phyloP scores from a whole-genome alignment of 495 filamentous ascomycete species.

The Penicillium malachiteum region DNA sequence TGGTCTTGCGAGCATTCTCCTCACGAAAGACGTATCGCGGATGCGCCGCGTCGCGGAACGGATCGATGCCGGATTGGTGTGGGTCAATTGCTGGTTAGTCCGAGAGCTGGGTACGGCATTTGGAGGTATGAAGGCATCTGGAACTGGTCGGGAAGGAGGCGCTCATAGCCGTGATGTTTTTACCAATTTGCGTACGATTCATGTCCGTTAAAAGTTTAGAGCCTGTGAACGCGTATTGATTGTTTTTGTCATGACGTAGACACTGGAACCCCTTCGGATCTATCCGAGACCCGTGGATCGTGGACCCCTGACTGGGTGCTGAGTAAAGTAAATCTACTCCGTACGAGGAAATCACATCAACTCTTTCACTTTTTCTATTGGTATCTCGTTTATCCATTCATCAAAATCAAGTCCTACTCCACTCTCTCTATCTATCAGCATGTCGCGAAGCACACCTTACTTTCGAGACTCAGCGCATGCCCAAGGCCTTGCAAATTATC shows the following conservation, averaged over 20 bases:
- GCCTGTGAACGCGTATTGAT: too few relatives aligned
- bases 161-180: slow-evolving; percentile 19
- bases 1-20: slow-evolving; percentile 26
- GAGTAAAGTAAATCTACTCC: too few relatives aligned
- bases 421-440: not conserved
- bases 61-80: slow-evolving; percentile 22
- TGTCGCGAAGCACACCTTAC: slow-evolving; percentile 28
- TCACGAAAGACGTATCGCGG: slow-evolving; percentile 16
- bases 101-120: slow-evolving; percentile 21
- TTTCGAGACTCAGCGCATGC: slow-evolving; percentile 28
- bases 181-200: slow-evolving; percentile 19
- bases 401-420: not conserved
- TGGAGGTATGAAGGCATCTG: slow-evolving; percentile 22
- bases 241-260: not conserved
- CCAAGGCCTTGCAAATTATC: slow-evolving; percentile 33
- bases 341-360: too few relatives aligned
- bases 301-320: too few relatives aligned
- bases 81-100: slow-evolving; percentile 22
- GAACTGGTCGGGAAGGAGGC: slow-evolving; percentile 17
- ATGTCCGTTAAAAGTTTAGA: slow-evolving; percentile 12
- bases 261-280: slow-evolving; percentile 2
- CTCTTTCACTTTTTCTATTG: not conserved
- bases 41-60: slow-evolving; percentile 15
- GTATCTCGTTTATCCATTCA: not conserved
- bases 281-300: slow-evolving; percentile 7